Percentiles rank a stretch among this genome's conserved stretches.
Evolutionary conservation across 2,329 filamentous ascomycete genomes (phyloP).

Genomic region (Cercospora sp.): DNA sequence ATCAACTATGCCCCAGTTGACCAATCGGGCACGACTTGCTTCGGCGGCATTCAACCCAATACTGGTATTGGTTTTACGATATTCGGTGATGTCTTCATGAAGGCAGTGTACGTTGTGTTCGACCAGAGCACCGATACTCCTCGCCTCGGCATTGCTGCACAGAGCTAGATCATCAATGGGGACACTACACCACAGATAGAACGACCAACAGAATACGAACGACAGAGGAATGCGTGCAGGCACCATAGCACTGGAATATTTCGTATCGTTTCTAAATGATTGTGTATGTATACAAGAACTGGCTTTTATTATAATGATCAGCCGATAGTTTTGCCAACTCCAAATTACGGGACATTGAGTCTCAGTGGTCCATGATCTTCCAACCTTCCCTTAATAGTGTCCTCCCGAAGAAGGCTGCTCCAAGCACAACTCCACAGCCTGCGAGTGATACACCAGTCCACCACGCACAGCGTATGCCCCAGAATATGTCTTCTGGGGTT

Average conservation of each 20-base stretch:
- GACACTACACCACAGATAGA: neutral
- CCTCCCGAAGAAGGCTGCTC: slow-evolving; percentile 27
- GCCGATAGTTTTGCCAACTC: neutral
- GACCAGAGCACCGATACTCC: slow-evolving; percentile 51
- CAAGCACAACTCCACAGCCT: slow-evolving; percentile 30
- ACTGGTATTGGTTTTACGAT: slow-evolving; percentile 63
- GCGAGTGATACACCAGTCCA: slow-evolving; percentile 42
- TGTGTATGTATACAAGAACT: neutral
- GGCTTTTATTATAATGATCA: neutral
- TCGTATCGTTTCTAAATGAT: neutral
- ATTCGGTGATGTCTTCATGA: slow-evolving; percentile 71
- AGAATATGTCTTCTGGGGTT: slow-evolving; percentile 36
- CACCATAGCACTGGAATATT: neutral
- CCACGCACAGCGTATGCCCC: slow-evolving; percentile 43
- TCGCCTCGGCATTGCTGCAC: slow-evolving; percentile 48
- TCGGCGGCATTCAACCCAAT: slow-evolving; percentile 71
- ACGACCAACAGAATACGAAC: neutral
- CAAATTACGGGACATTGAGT: neutral
- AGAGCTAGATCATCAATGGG: slow-evolving; percentile 23
- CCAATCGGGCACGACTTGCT: slow-evolving; percentile 56
- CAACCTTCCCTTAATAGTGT: slow-evolving; percentile 14
- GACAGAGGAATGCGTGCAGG: neutral
- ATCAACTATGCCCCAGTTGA: slow-evolving; percentile 55
- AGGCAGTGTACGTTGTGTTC: slow-evolving; percentile 73
- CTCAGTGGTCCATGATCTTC: slow-evolving; percentile 12